Conservation (phyloP, 2,329 filamentous ascomycete species). For the Camptophora hylomeconis region DNA sequence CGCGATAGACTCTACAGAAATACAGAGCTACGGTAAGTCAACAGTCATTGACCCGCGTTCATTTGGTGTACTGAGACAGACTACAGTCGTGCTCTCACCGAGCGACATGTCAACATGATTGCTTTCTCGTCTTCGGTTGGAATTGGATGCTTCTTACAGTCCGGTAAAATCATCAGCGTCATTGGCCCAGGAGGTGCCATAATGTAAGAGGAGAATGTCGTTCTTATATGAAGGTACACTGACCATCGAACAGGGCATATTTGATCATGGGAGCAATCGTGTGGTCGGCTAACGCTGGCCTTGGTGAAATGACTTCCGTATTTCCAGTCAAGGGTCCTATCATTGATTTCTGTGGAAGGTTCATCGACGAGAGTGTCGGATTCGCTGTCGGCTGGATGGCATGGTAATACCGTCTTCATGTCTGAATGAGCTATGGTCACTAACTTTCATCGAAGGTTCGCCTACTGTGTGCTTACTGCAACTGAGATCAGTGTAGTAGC, state of each 20-base stretch:
- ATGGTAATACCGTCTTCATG: conserved; percentile 20
- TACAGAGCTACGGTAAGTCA: conserved; percentile 2
- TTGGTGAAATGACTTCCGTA: conserved; percentile 30
- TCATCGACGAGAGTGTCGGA: conserved; percentile 28
- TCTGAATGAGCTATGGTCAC: conserved; percentile 1
- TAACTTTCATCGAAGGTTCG: conserved; percentile 18
- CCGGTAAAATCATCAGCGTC: conserved; percentile 10
- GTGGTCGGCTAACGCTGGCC: conserved; percentile 29
- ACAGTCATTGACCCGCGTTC: not conserved
- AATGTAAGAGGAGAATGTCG: too few species aligned
- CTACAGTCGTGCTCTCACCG: not conserved
- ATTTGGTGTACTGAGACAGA: not conserved
- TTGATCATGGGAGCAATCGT: conserved; percentile 32
- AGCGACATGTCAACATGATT: conserved; percentile 14
- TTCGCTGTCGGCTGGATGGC: conserved; percentile 32
- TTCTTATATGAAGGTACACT: too few species aligned
- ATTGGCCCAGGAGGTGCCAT: conserved; percentile 10
- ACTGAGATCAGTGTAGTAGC: conserved; percentile 28
- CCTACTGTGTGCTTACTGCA: conserved; percentile 20
- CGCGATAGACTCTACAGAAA: too few species aligned
- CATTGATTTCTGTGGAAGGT: conserved; percentile 25
- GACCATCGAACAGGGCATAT: too few species aligned
- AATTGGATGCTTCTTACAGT: conserved; percentile 13
- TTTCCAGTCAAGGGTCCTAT: conserved; percentile 26
- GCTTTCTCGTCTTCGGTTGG: conserved; percentile 12